Evolutionary conservation across 331 rosid genomes (phyloP).

Genomic region (Malus hybrid): DNA sequence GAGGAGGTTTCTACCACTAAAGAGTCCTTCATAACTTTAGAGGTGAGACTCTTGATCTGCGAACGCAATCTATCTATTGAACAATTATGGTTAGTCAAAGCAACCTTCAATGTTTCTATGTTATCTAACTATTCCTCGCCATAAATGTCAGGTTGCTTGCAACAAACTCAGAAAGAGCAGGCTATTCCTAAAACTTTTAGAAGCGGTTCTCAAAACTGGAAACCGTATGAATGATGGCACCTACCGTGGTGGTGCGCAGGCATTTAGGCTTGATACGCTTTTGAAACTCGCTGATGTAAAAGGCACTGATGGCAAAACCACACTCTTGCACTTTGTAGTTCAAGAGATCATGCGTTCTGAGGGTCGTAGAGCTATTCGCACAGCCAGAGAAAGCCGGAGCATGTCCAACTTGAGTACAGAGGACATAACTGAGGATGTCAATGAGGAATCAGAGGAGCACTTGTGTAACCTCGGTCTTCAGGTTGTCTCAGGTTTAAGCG

Average conservation of each 20-base stretch:
- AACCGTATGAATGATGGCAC: slow-evolving; percentile 94
- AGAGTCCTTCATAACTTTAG: slow-evolving; percentile 56
- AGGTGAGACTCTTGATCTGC: slow-evolving; percentile 35
- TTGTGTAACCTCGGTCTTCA: slow-evolving; percentile 55
- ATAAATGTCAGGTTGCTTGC: slow-evolving; percentile 64
- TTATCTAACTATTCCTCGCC: not conserved
- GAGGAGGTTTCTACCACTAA: slow-evolving; percentile 52
- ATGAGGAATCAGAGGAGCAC: slow-evolving; percentile 41
- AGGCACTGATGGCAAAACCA: slow-evolving; percentile 81
- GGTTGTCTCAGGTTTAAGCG: slow-evolving; percentile 60
- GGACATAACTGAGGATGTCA: slow-evolving; percentile 25
- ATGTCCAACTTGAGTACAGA: slow-evolving; percentile 33
- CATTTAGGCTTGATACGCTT: slow-evolving; percentile 88
- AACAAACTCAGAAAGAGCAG: slow-evolving; percentile 64
- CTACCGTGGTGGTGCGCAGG: slow-evolving; percentile 84
- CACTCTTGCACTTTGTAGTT: slow-evolving; percentile 79
- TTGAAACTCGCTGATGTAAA: slow-evolving; percentile 81
- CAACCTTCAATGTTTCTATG: not conserved
- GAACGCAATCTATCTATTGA: not conserved
- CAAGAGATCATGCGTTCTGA: slow-evolving; percentile 84
- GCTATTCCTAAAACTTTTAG: slow-evolving; percentile 78
- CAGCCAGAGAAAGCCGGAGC: slow-evolving; percentile 33
- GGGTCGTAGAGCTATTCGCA: slow-evolving; percentile 56
- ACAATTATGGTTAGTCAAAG: not conserved
- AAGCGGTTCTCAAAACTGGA: slow-evolving; percentile 94